These are phyloP conservation scores for Aspergillus brunneoviolaceus DNA, from an alignment of 2,329 filamentous ascomycete genomes.

Conservation along the genomic window DNA sequence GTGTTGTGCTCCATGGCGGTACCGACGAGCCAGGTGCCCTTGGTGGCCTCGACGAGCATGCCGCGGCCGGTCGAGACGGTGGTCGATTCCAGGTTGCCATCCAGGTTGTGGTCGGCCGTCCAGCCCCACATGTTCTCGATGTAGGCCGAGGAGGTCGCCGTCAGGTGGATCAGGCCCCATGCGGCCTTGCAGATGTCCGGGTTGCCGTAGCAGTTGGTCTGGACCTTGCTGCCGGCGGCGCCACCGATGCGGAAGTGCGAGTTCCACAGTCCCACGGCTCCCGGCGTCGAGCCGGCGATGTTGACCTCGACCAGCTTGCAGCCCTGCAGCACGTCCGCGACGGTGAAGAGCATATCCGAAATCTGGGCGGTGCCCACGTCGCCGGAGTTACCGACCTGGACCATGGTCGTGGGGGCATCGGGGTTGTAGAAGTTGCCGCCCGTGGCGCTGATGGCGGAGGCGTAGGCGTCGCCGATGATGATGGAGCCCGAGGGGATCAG, in stretches of 20 bases:
- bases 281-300: constrained; percentile 47
- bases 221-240: constrained; percentile 41
- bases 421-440: constrained; percentile 49
- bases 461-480: constrained; percentile 56
- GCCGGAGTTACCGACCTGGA: constrained; percentile 52
- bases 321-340: constrained; percentile 47
- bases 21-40: constrained; percentile 47
- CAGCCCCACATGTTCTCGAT: constrained; percentile 56
- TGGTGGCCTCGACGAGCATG: constrained; percentile 42
- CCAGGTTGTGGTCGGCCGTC: constrained; percentile 51
- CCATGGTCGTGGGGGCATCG: constrained; percentile 47
- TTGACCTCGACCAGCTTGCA: constrained; percentile 50
- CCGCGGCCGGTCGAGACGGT: constrained; percentile 42
- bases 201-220: constrained; percentile 36
- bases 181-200: constrained; percentile 48
- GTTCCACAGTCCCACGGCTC: constrained; percentile 55
- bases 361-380: constrained; percentile 52
- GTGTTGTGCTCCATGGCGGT: constrained; percentile 50
- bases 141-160: constrained; percentile 47
- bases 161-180: constrained; percentile 53
- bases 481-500: constrained; percentile 49
- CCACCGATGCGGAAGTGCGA: constrained; percentile 50
- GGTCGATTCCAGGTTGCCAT: constrained; percentile 32
- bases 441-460: constrained; percentile 49
- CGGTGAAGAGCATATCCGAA: constrained; percentile 53